These are phyloP conservation scores for Boletus speciosus DNA, from an alignment of 768 basidiomycete genomes.

Conservation along the genomic window DNA sequence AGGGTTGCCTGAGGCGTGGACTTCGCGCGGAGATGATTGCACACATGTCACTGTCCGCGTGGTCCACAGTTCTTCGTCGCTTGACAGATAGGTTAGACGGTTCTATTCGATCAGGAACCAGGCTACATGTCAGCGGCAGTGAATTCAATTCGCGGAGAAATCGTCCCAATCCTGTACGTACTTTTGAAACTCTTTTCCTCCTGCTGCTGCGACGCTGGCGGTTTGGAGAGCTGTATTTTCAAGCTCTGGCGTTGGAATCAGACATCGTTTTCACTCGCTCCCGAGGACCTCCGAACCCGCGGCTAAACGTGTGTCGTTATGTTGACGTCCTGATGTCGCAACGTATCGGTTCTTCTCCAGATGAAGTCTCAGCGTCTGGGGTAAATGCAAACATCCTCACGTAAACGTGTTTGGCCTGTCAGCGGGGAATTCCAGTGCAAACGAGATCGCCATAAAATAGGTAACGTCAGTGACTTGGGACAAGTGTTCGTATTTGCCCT, in stretches of 20 bases:
- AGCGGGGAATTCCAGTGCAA: background rate
- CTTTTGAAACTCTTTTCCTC: background rate
- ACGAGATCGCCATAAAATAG: background rate
- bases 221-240: background rate
- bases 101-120: background rate
- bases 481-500: background rate
- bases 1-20: conserved; percentile 4
- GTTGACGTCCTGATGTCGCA: background rate
- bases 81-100: background rate
- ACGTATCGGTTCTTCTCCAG: background rate
- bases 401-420: background rate
- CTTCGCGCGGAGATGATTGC: conserved; percentile 7
- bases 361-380: background rate
- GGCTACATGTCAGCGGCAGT: conserved; percentile 1
- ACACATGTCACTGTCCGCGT: background rate
- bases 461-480: background rate
- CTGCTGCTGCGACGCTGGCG: background rate
- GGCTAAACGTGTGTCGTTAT: background rate
- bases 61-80: background rate
- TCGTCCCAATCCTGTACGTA: background rate
- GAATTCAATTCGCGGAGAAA: background rate
- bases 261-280: background rate
- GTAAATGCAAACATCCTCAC: background rate
- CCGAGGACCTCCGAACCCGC: conserved; percentile 3
- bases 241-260: background rate